Percentiles rank a stretch among this genome's conserved stretches.
These are phyloP conservation scores for Ascoidea tarda DNA, from an alignment of 805 yeast genomes.

Conservation along the genomic window DNA sequence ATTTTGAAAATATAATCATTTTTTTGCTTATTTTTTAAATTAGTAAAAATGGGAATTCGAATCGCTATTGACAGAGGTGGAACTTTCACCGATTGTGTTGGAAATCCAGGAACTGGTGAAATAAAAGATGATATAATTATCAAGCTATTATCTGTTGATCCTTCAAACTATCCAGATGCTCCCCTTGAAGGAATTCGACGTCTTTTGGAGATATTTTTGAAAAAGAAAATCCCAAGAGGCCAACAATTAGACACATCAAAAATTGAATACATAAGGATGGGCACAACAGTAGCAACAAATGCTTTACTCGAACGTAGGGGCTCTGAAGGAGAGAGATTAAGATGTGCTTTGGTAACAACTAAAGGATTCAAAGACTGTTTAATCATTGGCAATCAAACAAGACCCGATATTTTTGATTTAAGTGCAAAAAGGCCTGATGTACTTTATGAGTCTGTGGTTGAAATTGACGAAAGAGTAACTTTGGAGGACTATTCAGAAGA, in stretches of 20 bases:
- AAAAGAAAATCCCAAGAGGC: conserved; percentile 41
- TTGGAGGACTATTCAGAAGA: conserved; percentile 71
- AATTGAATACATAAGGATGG: conserved; percentile 69
- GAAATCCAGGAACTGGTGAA: conserved; percentile 31
- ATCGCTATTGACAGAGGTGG: conserved; percentile 64
- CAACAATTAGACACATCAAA: conserved; percentile 43
- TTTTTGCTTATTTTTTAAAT: too few species aligned
- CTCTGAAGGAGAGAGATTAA: conserved; percentile 48
- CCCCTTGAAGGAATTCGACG: conserved; percentile 86
- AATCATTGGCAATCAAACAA: conserved; percentile 77
- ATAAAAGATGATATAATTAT: conserved; percentile 47
- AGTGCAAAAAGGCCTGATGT: conserved; percentile 59
- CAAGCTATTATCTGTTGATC: conserved; percentile 80
- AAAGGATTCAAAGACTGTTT: conserved; percentile 80
- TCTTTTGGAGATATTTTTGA: conserved; percentile 47
- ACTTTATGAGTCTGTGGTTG: conserved; percentile 63
- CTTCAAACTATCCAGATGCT: conserved; percentile 78
- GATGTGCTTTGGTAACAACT: conserved; percentile 75
- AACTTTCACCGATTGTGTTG: conserved; percentile 73
- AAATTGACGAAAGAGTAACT: conserved; percentile 84
- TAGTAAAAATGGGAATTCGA: conserved; percentile 16
- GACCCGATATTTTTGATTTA: conserved; percentile 83
- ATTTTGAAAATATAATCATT: too few species aligned
- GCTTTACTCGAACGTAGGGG: conserved; percentile 65
- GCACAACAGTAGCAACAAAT: conserved; percentile 93